Conservation (phyloP, 208 protist species). For the Acanthamoeba castellanii region DNA sequence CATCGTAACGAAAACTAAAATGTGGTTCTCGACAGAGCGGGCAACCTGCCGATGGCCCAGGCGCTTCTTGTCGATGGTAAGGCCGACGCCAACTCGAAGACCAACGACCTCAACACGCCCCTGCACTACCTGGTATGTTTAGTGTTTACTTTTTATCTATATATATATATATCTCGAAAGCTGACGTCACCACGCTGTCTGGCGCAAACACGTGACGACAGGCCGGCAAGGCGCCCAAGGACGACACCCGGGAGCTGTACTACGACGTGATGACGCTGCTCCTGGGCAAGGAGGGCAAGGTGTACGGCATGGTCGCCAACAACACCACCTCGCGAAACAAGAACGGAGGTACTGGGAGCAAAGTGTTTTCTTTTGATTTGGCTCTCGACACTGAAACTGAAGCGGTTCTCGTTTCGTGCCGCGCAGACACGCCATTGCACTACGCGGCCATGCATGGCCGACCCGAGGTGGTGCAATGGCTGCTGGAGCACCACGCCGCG, state of each 20-base stretch:
- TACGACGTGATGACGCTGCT: conserved; percentile 13
- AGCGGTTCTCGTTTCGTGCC: not conserved
- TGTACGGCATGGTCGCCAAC: conserved; percentile 40
- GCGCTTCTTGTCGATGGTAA: not conserved
- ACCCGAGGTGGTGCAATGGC: not conserved
- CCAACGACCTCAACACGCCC: conserved; percentile 48
- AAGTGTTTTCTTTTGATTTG: not conserved
- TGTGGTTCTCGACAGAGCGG: not conserved
- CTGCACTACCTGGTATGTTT: conserved; percentile 12
- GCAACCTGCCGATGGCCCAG: not conserved
- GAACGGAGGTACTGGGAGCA: conserved; percentile 14
- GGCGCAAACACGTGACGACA: not conserved
- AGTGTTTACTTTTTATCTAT: not conserved
- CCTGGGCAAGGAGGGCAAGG: conserved; percentile 23
- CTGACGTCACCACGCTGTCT: not conserved
- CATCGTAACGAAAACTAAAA: too few relatives aligned
- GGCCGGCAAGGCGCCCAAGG: conserved; percentile 12
- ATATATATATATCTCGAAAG: not conserved
- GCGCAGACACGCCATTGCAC: conserved; percentile 4
- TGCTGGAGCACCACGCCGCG: conserved; percentile 25
- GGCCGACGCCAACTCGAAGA: conserved; percentile 31
- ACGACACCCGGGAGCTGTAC: not conserved
- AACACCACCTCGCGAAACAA: conserved; percentile 32
- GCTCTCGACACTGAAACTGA: not conserved
- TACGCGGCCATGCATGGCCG: conserved; percentile 5